Evolutionary conservation across 139 green algal genomes (phyloP), one percentile per base, ranked within the genome.

Genomic region (Pleodorina starrii): DNA sequence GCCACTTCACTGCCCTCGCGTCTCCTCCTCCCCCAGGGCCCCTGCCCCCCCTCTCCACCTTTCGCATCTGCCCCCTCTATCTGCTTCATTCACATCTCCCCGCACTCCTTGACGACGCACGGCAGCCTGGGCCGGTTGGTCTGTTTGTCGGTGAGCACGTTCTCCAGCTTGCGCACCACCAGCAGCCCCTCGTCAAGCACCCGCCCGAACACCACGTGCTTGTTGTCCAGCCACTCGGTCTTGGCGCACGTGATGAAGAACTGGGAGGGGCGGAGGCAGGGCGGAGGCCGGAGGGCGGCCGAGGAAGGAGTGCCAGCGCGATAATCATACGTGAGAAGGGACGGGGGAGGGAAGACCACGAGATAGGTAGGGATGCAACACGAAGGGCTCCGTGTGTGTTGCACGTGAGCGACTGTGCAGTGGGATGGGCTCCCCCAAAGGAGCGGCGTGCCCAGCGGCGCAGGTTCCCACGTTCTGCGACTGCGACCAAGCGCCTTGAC

Each of bases 231-330:
- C 98, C 97, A 99, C 68, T 99, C 97, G 40, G 92, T 94, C 87
- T 98, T 98, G 17, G 95, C 96, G 85, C 95, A 98, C 14, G 98
- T 99, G 48, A 99, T 93, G 92, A 99, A 99, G 90, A 99, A 99
- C 93, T 99, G 96, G 35, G 76, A 19, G 35, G 21, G 46, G 76
- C 29, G 46, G n/a, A n/a, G 46, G 32, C 14, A 16, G 48, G 48
- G 14, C 1, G 9, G 76, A 68, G 76, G 35, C 9, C 36, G 25
- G 36, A 21, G 42, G 40, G 32, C 25, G 9, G 5, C 25, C 29
- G 5, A 66, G 17, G 17, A 60, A 60, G 51, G 14, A 14, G 51
- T 60, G 14, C 14, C 14, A 60, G 17, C 14, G 51, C 51, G 51
- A 27, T 60, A 14, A 60, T 27, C 14, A 17, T 27, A 17, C 51